A percentile compares a stretch with the other conserved stretches of the same genome.
Evolutionary conservation across 192 early-diverging fungal species (phyloP).

Genomic region (Jimgerdemannia lactiflua): DNA sequence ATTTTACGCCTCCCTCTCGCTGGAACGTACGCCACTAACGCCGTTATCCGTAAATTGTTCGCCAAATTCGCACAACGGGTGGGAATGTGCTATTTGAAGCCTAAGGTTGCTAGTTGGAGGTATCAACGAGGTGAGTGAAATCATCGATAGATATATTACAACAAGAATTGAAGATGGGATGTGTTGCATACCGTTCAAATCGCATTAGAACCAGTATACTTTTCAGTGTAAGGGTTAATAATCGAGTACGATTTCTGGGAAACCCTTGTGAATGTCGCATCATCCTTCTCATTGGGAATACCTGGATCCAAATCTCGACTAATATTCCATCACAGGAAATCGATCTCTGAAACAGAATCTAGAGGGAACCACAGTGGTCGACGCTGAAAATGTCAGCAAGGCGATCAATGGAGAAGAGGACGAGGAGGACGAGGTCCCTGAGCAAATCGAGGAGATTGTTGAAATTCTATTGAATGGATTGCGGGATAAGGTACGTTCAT

Average conservation of each 20-base stretch:
- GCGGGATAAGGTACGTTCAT: slow-evolving; percentile 64
- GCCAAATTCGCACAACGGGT: slow-evolving; percentile 84
- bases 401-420: slow-evolving; percentile 43
- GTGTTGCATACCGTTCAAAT: no score
- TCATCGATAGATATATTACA: not conserved
- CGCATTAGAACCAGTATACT: not conserved
- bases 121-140: slow-evolving; percentile 57
- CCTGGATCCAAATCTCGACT: slow-evolving; percentile 1
- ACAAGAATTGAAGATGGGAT: not conserved
- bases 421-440: slow-evolving; percentile 73
- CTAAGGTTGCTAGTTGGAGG: slow-evolving; percentile 64
- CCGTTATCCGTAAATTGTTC: slow-evolving; percentile 74
- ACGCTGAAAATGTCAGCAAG: slow-evolving; percentile 8
- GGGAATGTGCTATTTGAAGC: slow-evolving; percentile 75
- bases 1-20: slow-evolving; percentile 40
- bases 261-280: no score
- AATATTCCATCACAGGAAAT: slow-evolving; percentile 23
- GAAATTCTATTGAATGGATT: slow-evolving; percentile 82
- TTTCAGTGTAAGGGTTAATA: no score
- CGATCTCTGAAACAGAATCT: slow-evolving; percentile 60
- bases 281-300: not conserved
- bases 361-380: not conserved
- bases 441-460: slow-evolving; percentile 78
- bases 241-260: no score
- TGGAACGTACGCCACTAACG: slow-evolving; percentile 60